Evolutionary conservation across 345 rosid species (phyloP).

Genomic region (Citrus glauca): DNA sequence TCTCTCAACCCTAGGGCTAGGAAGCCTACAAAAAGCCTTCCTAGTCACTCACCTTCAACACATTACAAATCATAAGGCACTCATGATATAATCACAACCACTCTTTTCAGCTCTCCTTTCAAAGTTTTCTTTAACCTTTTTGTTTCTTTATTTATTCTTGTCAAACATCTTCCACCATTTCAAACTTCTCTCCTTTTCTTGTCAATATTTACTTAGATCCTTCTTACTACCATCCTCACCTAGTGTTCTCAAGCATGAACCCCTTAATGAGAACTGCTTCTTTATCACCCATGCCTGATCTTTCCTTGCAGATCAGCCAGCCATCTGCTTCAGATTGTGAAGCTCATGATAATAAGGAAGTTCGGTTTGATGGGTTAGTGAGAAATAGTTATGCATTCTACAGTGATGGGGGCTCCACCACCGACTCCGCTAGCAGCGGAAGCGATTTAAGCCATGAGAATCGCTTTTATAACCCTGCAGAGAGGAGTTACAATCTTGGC

Average conservation of each 20-base stretch:
- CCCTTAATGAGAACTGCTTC: constrained; percentile 27
- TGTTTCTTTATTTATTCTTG: constrained; percentile 24
- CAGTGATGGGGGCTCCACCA: constrained; percentile 61
- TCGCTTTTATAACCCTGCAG: constrained; percentile 27
- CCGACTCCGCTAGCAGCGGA: constrained; percentile 67
- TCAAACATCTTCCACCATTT: constrained; percentile 11
- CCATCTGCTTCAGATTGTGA: constrained; percentile 39
- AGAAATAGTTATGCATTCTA: constrained; percentile 19
- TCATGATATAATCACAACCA: constrained; percentile 76
- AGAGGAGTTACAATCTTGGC: constrained; percentile 20
- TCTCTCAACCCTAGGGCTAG: constrained; percentile 26
- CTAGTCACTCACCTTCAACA: constrained; percentile 30
- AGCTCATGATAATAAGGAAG: constrained; percentile 6
- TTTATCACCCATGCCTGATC: constrained; percentile 54
- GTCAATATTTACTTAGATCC: constrained; percentile 8
- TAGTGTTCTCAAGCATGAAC: constrained; percentile 38
- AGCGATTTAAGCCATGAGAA: constrained; percentile 79
- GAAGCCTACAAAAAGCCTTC: constrained; percentile 40
- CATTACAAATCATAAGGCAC: constrained; percentile 81
- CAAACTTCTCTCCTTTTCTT: constrained; percentile 10
- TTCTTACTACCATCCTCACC: constrained; percentile 15
- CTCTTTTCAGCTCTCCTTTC: constrained; percentile 23
- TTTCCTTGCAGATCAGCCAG: constrained; percentile 85
- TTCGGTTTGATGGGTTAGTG: constrained; percentile 15
- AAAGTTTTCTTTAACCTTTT: not conserved